phyloP scores from a whole-genome alignment of 2,329 filamentous ascomycete species.

The Talaromyces sp. region DNA sequence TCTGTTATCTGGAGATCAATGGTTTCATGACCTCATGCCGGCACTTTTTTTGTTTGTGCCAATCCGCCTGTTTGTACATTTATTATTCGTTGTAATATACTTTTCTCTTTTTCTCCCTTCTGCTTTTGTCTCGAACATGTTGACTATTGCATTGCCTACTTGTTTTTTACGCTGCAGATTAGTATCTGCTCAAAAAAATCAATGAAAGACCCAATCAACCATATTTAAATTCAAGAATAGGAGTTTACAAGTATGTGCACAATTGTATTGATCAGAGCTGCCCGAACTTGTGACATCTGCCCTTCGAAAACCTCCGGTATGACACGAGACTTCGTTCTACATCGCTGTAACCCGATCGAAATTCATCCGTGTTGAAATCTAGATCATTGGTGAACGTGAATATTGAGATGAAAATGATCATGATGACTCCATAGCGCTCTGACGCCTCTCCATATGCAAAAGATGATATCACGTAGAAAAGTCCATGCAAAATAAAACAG shows the following conservation, averaged over 20 bases:
- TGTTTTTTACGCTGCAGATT: not conserved
- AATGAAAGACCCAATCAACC: not conserved
- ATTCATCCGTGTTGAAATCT: not conserved
- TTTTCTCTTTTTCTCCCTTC: not conserved
- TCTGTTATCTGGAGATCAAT: not conserved
- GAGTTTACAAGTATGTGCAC: not conserved
- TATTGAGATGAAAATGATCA: not conserved
- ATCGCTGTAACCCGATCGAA: not conserved
- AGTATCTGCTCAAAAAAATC: not conserved
- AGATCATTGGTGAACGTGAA: not conserved
- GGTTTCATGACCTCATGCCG: not conserved
- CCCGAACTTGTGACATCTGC: not conserved
- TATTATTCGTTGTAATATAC: slow-evolving; percentile 1
- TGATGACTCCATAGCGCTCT: not conserved
- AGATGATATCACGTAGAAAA: slow-evolving; percentile 1
- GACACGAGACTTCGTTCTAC: not conserved
- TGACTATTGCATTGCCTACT: not conserved
- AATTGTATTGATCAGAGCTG: not conserved
- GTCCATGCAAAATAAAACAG: not conserved
- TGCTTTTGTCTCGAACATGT: not conserved
- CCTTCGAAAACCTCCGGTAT: not conserved
- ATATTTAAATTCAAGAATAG: too few species aligned
- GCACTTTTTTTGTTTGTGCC: not conserved
- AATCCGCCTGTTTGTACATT: not conserved
- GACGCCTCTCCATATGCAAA: not conserved